Base-by-base conservation (phyloP, 2,329 filamentous ascomycete genomes). In the Diplodia scrobiculata region DNA sequence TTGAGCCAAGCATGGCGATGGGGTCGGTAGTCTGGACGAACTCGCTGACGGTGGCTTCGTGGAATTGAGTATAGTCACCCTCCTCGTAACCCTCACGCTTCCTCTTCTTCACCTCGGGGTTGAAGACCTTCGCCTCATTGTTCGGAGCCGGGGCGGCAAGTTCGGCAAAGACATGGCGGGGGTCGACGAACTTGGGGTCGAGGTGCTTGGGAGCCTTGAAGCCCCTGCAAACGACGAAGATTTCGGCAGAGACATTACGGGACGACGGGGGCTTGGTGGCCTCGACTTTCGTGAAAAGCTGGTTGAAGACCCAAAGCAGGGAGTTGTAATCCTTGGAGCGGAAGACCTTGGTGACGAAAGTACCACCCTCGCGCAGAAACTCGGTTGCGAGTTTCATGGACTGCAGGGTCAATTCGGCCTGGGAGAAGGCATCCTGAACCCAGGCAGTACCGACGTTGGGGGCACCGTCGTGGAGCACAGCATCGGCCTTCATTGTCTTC, bases 1-100 rank as follows among this genome's bases (percentile, higher is more conserved):
- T 86, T 66, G 86, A 87, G 62, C 92, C 96, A 0, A 99, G 84
- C 72, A 99, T 92, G 2, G 91, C 90, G 68, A 99, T 97, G 0
- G 95, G 95, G 74, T 99, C 95, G 0, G 86, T 87, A 0, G 92
- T 96, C 74, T 98, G 90, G 69, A 99, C 93, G 75, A 98, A 99
- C 65, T 97, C 92, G 76, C 89, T 95, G 0, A 93, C 94, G 0
- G 91, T 82, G 2, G 91, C 86, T 74, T 97, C 91, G 76, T 97
- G 96, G 82, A 90, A 96, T 72, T 97, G 91, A 4, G 88, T 94
- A 77, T 89, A 97, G 70, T 99, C 92, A 41, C 92, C 94, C 78
- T 99, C 95, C 71, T 98, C 94, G 71, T 99, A 99, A 83, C 95
- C 95, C 52, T 96, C 94, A 82, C 95, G 85, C 86, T 97, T 98